Percentiles rank a stretch among this genome's conserved stretches.
These are phyloP conservation scores for Cunninghamia lanceolata DNA, from an alignment of 75 land plant genomes.

Conservation along the genomic window DNA sequence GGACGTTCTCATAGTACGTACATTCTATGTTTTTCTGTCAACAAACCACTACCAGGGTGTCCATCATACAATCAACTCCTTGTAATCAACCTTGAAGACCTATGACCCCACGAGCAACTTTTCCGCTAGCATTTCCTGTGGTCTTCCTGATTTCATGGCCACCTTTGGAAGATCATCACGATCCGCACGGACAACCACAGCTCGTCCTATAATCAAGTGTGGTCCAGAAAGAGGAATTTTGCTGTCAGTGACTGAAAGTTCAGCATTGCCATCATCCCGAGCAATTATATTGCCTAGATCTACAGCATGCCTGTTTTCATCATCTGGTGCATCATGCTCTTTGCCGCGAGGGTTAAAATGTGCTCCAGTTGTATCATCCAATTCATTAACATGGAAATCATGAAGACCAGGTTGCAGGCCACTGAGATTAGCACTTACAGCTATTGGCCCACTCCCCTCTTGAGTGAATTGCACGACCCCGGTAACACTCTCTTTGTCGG, in stretches of 20 bases:
- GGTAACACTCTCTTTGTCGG: too few relatives aligned
- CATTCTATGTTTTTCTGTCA: background rate
- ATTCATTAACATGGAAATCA: conserved; percentile 89
- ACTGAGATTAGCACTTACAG: conserved; percentile 32
- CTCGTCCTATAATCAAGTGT: conserved; percentile 77
- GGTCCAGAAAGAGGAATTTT: conserved; percentile 82
- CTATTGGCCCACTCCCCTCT: too few relatives aligned
- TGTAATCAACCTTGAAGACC: conserved; percentile 8
- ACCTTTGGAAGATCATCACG: conserved; percentile 84
- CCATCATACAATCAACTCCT: background rate
- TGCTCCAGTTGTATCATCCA: conserved; percentile 88
- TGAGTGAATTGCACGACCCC: too few relatives aligned
- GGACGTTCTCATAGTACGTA: background rate
- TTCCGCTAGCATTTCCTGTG: conserved; percentile 90
- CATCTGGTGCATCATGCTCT: conserved; percentile 85
- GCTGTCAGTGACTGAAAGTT: conserved; percentile 44
- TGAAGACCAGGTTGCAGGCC: conserved; percentile 77
- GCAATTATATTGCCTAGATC: conserved; percentile 72
- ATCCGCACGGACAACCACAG: conserved; percentile 92
- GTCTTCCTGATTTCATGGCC: conserved; percentile 85
- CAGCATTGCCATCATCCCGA: conserved; percentile 63
- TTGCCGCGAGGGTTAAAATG: conserved; percentile 72
- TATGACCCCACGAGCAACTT: conserved; percentile 54
- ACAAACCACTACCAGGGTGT: background rate
- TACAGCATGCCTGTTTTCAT: conserved; percentile 77